Evolutionary conservation across 148 eudicot species (phyloP).

Genomic region (Camellia sinensis): DNA sequence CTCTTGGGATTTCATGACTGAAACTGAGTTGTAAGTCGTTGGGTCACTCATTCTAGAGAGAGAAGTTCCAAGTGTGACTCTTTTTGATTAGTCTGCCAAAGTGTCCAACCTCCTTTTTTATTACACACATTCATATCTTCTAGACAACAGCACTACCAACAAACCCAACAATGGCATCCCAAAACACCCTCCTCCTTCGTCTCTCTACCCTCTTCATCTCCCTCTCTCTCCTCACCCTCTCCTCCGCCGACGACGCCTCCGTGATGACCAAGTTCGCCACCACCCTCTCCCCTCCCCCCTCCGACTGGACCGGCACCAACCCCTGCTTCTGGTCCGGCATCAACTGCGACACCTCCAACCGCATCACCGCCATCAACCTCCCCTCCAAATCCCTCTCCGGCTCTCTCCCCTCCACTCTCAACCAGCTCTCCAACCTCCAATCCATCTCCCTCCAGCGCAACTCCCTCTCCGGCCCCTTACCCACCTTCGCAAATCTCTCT

Average conservation of each 20-base stretch:
- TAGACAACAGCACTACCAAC: background rate
- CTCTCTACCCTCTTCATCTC: conserved; percentile 6
- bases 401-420: conserved; percentile 44
- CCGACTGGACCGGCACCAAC: conserved; percentile 43
- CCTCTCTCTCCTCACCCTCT: conserved; percentile 22
- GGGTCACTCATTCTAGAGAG: too few species aligned
- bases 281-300: conserved; percentile 36
- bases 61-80: too few species aligned
- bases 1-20: too few species aligned
- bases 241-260: conserved; percentile 44
- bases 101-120: too few species aligned
- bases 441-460: conserved; percentile 48
- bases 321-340: conserved; percentile 62
- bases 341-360: conserved; percentile 33
- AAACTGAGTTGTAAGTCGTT: too few species aligned
- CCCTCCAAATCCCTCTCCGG: conserved; percentile 38
- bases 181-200: background rate
- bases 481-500: conserved; percentile 44
- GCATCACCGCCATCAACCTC: conserved; percentile 54
- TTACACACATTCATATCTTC: too few species aligned
- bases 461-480: conserved; percentile 52
- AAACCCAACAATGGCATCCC: background rate
- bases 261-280: conserved; percentile 42
- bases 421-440: conserved; percentile 51
- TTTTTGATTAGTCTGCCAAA: too few species aligned